Evolutionary conservation across 805 yeast genomes (phyloP).

Genomic region (Pichia phayaonensis): DNA sequence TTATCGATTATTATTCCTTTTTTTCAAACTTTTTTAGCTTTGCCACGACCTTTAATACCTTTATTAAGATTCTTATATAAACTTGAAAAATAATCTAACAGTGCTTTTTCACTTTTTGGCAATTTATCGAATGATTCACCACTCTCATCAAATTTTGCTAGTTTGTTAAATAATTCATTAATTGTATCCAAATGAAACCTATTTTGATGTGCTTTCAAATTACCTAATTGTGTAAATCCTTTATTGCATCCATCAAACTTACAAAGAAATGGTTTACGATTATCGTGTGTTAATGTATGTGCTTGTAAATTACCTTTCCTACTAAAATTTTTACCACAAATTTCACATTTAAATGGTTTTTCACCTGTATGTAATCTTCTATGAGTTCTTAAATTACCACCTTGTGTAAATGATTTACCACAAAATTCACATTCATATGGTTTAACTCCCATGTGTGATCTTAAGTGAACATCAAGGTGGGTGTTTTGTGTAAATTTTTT

Average conservation of each 20-base stretch:
- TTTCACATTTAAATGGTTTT: constrained; percentile 75
- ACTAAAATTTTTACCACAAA: constrained; percentile 72
- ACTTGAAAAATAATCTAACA: constrained; percentile 70
- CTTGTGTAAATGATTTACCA: constrained; percentile 78
- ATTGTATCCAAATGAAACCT: constrained; percentile 73
- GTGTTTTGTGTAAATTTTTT: constrained; percentile 85
- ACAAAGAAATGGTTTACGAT: constrained; percentile 72
- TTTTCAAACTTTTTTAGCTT: constrained; percentile 14
- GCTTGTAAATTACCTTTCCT: constrained; percentile 90
- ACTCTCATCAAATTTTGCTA: constrained; percentile 52
- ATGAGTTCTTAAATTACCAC: constrained; percentile 85
- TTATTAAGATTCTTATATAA: constrained; percentile 83
- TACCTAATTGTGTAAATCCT: constrained; percentile 85
- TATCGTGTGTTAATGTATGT: constrained; percentile 74
- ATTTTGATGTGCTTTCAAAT: constrained; percentile 90
- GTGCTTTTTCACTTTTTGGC: constrained; percentile 57
- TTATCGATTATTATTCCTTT: no score
- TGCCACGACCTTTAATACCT: constrained; percentile 91
- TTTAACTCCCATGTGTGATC: constrained; percentile 81
- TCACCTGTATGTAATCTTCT: constrained; percentile 85
- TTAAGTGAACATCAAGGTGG: constrained; percentile 80
- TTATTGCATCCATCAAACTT: constrained; percentile 75
- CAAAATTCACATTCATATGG: constrained; percentile 78
- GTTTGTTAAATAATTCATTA: constrained; percentile 53
- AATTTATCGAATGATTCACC: constrained; percentile 35